These are phyloP conservation scores for Cordyceps javanica DNA, from an alignment of 2,329 filamentous ascomycete species.

Conservation along the genomic window DNA sequence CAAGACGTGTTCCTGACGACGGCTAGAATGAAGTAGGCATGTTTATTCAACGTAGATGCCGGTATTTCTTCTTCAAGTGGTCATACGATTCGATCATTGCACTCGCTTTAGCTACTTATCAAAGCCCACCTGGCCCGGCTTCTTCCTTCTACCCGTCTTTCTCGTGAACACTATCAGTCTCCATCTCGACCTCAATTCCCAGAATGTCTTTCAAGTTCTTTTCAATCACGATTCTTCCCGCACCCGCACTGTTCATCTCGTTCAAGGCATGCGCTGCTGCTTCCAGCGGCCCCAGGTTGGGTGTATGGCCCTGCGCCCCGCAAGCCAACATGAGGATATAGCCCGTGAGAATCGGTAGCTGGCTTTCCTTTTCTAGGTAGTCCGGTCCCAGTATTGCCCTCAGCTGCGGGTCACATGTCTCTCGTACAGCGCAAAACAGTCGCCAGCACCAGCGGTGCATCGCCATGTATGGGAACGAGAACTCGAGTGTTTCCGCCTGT, in stretches of 20 bases:
- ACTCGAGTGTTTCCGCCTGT: background rate
- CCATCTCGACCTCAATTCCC: background rate
- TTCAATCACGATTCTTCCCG: background rate
- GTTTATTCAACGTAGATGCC: too few relatives aligned
- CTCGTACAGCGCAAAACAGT: background rate
- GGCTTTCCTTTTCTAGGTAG: background rate
- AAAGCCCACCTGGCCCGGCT: too few relatives aligned
- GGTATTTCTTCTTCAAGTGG: too few relatives aligned
- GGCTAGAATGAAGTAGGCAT: too few relatives aligned
- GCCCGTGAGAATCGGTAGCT: background rate
- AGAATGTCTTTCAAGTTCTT: background rate
- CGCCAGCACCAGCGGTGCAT: conserved; percentile 1
- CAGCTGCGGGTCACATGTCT: background rate
- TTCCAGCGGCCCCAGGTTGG: background rate
- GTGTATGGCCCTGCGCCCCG: background rate
- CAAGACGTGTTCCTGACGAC: too few relatives aligned
- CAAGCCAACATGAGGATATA: background rate
- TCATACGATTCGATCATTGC: background rate
- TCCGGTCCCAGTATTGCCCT: background rate
- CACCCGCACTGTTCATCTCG: background rate
- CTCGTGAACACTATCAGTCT: background rate
- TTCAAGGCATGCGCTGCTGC: background rate
- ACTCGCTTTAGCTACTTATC: too few relatives aligned
- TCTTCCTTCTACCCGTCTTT: too few relatives aligned
- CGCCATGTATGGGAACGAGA: background rate